Percentiles rank a stretch among this genome's conserved stretches.
Conservation (phyloP, 1,139 yeast genomes). For the Protomyces inundatus region DNA sequence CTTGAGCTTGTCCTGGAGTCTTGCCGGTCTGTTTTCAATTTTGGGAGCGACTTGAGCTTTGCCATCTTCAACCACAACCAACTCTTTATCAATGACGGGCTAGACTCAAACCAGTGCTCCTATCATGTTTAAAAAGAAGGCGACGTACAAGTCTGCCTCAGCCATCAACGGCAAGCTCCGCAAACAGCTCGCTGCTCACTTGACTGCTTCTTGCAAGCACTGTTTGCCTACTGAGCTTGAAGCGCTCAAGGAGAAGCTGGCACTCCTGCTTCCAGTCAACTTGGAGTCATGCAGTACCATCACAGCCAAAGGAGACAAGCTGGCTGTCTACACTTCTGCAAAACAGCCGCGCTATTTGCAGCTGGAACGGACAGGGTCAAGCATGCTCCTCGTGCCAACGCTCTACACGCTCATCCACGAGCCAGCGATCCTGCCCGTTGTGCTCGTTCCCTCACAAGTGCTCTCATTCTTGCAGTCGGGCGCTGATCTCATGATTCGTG, state of each 20-base stretch:
- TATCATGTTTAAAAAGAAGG: constrained; percentile 19
- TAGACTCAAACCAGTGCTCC: no score
- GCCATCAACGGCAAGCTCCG: constrained; percentile 14
- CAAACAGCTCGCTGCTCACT: constrained; percentile 5
- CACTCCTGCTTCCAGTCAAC: constrained; percentile 4
- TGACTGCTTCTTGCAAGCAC: not conserved
- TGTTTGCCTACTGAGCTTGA: constrained; percentile 4
- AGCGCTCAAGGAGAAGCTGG: constrained; percentile 2
- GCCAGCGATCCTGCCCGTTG: constrained; percentile 2
- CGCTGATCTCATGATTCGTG: constrained; percentile 19
- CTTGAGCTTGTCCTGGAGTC: no score
- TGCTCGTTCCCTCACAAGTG: constrained; percentile 10
- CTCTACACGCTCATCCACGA: constrained; percentile 5
- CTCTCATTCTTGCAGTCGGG: constrained; percentile 8
- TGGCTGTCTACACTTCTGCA: not conserved
- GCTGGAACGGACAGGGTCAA: not conserved
- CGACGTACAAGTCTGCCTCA: constrained; percentile 7
- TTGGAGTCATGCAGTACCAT: not conserved
- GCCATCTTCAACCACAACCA: no score
- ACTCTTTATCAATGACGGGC: no score
- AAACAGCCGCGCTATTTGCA: constrained; percentile 3
- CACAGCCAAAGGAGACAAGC: constrained; percentile 12
- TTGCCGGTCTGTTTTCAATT: no score
- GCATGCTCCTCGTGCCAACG: not conserved
- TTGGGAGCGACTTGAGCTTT: no score